Evolutionary conservation across 2,329 filamentous ascomycete species (phyloP), one percentile per base, ranked within the genome.

Genomic region (Nemania sp.): DNA sequence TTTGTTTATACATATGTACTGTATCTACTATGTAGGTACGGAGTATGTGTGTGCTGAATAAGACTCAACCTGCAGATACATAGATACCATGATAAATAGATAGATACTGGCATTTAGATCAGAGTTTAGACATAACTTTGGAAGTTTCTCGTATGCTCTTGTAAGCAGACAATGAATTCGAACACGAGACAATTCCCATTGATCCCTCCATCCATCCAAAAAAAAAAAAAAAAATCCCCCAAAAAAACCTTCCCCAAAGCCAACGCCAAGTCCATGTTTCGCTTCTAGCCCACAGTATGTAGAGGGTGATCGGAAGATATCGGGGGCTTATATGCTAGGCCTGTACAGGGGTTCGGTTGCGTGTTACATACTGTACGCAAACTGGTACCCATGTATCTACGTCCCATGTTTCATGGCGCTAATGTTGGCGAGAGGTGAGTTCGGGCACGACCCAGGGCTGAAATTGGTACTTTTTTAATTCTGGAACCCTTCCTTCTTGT

Each of bases 281-380:
- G 59, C 51, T 47, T 61, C 45, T 55, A 41, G 52, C 56, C 38
- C 54, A 68, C 43, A 38, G 32, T 38, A n/a, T 15, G 47, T 32
- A 26, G 53, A 26, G 47, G 56, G 43, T 59, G 66, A 70, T 70
- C 69, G 69, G 69, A 66, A 70, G 69, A 69, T 66, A 64, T 66
- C 69, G 69, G 69, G 65, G 68, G n/a, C 38, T 49, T 62, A 60
- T 60, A 64, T 43, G 56, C n/a, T 64, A 53, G 65, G 52, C 53
- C 55, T 41, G 35, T 41, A 54, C 55, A 59, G 64, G 68, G 59
- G 13, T 57, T 62, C 38, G 26, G 27, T 64, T 51, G 64, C 59
- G 43, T 58, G 64, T 57, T 60, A n/a, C 47, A 22, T 7, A 13
- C 27, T 29, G 13, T 20, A 53, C n/a, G n/a, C n/a, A n/a, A n/a